These are phyloP conservation scores for Papiliotrema terrestris DNA, from an alignment of 1,284 basidiomycete genomes.

Conservation along the genomic window DNA sequence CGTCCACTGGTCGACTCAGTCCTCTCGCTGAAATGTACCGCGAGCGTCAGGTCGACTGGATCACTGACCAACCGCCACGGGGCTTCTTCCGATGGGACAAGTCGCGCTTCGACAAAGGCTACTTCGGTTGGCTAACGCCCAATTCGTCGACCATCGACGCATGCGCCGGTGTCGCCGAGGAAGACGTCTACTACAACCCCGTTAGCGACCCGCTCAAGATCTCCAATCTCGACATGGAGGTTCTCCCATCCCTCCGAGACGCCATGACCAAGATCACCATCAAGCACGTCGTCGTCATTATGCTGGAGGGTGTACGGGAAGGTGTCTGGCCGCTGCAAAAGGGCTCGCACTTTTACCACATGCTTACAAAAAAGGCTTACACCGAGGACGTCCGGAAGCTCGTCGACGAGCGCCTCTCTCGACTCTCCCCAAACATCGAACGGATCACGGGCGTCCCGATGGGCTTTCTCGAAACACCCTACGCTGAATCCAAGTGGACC, in stretches of 20 bases:
- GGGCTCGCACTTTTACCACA: neutral
- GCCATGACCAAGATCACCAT: conserved; percentile 2
- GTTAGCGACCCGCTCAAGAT: conserved; percentile 10
- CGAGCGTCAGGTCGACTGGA: neutral
- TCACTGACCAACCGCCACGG: neutral
- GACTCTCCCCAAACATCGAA: neutral
- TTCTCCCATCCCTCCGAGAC: conserved; percentile 1
- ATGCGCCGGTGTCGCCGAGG: neutral
- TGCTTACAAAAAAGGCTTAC: neutral
- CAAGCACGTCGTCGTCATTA: conserved; percentile 5
- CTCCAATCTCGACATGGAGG: conserved; percentile 1
- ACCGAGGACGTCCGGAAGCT: neutral
- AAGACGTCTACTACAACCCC: conserved; percentile 1
- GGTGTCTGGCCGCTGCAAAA: conserved; percentile 6
- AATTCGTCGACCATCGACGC: neutral
- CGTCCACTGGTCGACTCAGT: neutral
- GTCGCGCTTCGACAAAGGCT: neutral
- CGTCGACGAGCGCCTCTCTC: neutral
- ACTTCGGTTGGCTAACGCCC: neutral
- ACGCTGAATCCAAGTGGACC: neutral
- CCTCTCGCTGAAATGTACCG: neutral
- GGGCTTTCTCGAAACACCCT: neutral
- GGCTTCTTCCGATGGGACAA: conserved; percentile 1
- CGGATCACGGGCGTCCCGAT: neutral
- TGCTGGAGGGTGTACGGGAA: conserved; percentile 6